A percentile compares a stretch with the other conserved stretches of the same genome.
These are phyloP conservation scores for Camellia sinensis DNA, from an alignment of 148 eudicot species.

Conservation along the genomic window DNA sequence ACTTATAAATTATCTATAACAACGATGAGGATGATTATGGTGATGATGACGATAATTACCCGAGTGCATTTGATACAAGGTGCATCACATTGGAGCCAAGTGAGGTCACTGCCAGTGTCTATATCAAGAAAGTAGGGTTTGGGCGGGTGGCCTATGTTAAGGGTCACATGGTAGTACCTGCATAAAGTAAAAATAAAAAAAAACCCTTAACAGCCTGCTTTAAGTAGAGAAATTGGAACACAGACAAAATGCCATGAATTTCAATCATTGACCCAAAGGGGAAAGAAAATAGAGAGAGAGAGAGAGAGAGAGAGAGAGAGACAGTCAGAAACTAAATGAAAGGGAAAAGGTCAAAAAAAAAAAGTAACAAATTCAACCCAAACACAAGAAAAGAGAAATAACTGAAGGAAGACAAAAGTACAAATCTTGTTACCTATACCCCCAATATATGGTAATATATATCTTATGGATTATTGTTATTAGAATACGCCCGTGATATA, in stretches of 20 bases:
- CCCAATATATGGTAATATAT: too few species aligned
- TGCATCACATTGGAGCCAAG: slow-evolving; percentile 94
- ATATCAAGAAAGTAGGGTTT: slow-evolving; percentile 72
- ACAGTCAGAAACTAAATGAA: not conserved
- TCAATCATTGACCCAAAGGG: slow-evolving; percentile 11
- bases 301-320: not conserved
- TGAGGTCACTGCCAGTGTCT: slow-evolving; percentile 89
- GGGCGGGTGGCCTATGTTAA: slow-evolving; percentile 62
- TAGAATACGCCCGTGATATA: too few species aligned
- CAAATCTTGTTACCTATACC: not conserved
- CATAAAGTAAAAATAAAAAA: slow-evolving; percentile 3
- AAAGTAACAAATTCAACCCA: not conserved
- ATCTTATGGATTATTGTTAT: too few species aligned
- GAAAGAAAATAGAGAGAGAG: not conserved
- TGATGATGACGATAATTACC: slow-evolving; percentile 32
- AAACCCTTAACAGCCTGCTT: not conserved
- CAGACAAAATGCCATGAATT: slow-evolving; percentile 3
- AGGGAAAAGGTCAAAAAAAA: not conserved
- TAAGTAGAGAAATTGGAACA: not conserved
- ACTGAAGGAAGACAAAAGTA: slow-evolving; percentile 6
- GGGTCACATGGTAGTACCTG: slow-evolving; percentile 67
- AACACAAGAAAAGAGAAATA: not conserved
- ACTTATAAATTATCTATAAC: too few species aligned
- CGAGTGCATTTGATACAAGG: slow-evolving; percentile 70
- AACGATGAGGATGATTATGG: too few species aligned